These are phyloP conservation scores for Xerophyta viscosa DNA, from an alignment of 106 monocot species.

Conservation along the genomic window DNA sequence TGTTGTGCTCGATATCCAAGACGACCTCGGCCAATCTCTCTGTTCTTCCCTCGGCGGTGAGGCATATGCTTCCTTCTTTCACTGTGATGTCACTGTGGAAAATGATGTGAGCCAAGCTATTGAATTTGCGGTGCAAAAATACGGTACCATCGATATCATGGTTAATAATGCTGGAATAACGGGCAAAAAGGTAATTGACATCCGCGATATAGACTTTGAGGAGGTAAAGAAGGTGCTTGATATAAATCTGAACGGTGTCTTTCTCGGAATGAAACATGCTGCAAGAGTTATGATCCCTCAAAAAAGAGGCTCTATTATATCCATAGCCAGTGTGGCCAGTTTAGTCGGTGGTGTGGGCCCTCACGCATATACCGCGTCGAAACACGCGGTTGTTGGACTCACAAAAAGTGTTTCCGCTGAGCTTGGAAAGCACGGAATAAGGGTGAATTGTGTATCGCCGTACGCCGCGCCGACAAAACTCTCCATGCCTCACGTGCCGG, in stretches of 20 bases:
- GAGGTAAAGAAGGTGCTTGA: conserved; percentile 40
- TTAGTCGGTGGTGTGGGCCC: conserved; percentile 34
- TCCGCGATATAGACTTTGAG: conserved; percentile 19
- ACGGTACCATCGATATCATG: conserved; percentile 66
- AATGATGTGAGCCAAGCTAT: conserved; percentile 51
- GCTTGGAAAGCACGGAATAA: conserved; percentile 46
- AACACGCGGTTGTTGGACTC: conserved; percentile 59
- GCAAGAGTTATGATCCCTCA: conserved; percentile 53
- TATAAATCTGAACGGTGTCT: conserved; percentile 44
- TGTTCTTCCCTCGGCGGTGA: conserved; percentile 48
- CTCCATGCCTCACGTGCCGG: conserved; percentile 24
- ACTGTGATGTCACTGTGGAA: conserved; percentile 72
- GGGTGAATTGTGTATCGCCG: conserved; percentile 70
- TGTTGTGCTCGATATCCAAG: conserved; percentile 41
- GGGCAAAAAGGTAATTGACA: conserved; percentile 22
- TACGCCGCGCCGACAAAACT: conserved; percentile 35
- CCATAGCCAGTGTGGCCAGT: conserved; percentile 35
- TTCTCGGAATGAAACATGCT: conserved; percentile 70
- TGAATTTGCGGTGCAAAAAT: conserved; percentile 32
- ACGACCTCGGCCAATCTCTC: conserved; percentile 34
- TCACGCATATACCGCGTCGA: conserved; percentile 42
- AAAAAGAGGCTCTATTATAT: conserved; percentile 47
- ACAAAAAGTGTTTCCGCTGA: conserved; percentile 45
- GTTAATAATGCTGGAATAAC: conserved; percentile 70
- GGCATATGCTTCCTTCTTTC: conserved; percentile 33